Evolutionary conservation across 108 stramenopile species (phyloP).

Genomic region (Skeletonema marinoi): DNA sequence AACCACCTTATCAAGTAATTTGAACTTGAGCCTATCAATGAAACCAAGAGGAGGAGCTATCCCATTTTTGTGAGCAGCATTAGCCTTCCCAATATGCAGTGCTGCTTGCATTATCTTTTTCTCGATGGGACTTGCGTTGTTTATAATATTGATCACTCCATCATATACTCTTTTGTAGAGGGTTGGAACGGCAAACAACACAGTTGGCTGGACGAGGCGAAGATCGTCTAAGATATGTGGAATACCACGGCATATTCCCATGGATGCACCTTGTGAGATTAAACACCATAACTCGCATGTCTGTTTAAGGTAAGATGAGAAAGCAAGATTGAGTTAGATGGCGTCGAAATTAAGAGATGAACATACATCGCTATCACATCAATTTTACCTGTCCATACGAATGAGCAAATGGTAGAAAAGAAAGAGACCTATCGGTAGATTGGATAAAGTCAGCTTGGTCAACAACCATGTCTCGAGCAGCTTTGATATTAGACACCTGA

Average conservation of each 20-base stretch:
- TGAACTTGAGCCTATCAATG: constrained; percentile 51
- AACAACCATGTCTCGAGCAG: constrained; percentile 70
- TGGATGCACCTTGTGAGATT: constrained; percentile 86
- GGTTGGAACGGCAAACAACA: constrained; percentile 91
- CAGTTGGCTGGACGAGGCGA: constrained; percentile 76
- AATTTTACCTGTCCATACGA: constrained; percentile 81
- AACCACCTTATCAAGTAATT: constrained; percentile 76
- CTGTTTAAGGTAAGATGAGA: constrained; percentile 22
- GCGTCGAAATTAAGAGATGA: background rate
- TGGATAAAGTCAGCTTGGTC: constrained; percentile 73
- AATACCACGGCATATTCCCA: constrained; percentile 86
- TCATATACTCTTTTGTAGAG: constrained; percentile 95
- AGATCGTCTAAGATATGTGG: constrained; percentile 81
- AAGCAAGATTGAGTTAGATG: background rate
- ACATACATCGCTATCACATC: background rate
- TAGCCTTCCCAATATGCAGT: constrained; percentile 63
- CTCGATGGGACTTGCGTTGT: constrained; percentile 62
- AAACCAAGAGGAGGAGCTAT: constrained; percentile 45
- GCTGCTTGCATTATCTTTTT: constrained; percentile 74
- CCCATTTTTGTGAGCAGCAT: constrained; percentile 53
- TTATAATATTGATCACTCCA: constrained; percentile 87
- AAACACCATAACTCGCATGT: constrained; percentile 87
- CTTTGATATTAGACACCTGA: constrained; percentile 77
- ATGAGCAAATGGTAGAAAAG: constrained; percentile 97
- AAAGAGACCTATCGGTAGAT: constrained; percentile 75